phyloP scores from a whole-genome alignment of 208 protist genomes.

The Trypanosoma theileri region DNA sequence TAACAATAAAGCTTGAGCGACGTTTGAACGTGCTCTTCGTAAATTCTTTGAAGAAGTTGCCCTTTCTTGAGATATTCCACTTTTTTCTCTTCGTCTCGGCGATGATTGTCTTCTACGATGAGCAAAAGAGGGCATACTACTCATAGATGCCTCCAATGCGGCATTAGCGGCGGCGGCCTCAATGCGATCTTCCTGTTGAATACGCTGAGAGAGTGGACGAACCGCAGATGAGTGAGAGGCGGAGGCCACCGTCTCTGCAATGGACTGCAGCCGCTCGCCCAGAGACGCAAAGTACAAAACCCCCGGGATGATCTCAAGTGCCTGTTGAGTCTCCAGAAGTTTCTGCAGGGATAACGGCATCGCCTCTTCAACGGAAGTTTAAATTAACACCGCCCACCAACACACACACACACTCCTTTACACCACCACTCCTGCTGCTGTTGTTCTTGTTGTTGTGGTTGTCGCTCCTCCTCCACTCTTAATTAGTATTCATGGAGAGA shows the following conservation, averaged over 20 bases:
- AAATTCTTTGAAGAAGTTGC: not conserved
- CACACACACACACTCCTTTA: no score
- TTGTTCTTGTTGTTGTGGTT: no score
- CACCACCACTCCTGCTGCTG: no score
- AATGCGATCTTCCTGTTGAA: constrained; percentile 1
- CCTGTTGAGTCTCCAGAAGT: constrained; percentile 43
- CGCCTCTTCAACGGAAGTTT: no score
- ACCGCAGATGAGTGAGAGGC: not conserved
- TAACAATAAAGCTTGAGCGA: constrained; percentile 6
- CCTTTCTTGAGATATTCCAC: not conserved
- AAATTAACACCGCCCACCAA: no score
- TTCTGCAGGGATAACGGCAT: constrained; percentile 26
- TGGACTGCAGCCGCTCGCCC: constrained; percentile 34
- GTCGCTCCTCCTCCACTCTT: no score
- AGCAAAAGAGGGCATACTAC: not conserved
- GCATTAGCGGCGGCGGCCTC: constrained; percentile 1
- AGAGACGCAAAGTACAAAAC: constrained; percentile 67
- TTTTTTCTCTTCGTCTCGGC: not conserved
- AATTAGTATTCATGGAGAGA: no score
- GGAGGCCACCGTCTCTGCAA: not conserved
- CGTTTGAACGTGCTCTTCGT: not conserved
- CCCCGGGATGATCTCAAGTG: constrained; percentile 48
- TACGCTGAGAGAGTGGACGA: not conserved
- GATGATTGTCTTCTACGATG: not conserved
- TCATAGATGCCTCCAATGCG: not conserved